Conservation (phyloP, 345 rosid genomes). For the Pugionium cornutum region DNA sequence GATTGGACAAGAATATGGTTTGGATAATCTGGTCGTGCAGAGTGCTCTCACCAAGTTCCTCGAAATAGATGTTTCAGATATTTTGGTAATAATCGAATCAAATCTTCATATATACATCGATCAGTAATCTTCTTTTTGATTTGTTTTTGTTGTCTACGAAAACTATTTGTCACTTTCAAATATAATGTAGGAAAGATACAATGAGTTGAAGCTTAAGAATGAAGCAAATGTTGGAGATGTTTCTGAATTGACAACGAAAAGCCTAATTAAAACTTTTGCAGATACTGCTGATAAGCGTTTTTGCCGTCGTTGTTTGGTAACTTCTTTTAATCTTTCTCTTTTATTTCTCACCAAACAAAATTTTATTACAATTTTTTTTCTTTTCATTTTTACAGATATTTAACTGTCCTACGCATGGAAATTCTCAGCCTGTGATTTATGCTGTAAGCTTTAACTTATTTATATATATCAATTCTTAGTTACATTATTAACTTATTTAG, state of each 20-base stretch:
- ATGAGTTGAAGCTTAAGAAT: slow-evolving; percentile 51
- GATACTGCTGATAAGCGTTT: slow-evolving; percentile 68
- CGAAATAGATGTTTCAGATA: slow-evolving; percentile 50
- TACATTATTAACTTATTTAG: slow-evolving; percentile 9
- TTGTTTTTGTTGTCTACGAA: not conserved
- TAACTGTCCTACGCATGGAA: slow-evolving; percentile 23
- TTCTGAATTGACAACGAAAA: slow-evolving; percentile 33
- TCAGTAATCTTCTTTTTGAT: not conserved
- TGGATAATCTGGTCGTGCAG: slow-evolving; percentile 51
- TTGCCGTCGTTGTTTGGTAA: slow-evolving; percentile 96
- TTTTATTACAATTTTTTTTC: not conserved
- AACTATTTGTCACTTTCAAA: slow-evolving; percentile 1
- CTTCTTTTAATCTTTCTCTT: slow-evolving; percentile 16
- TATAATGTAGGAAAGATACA: slow-evolving; percentile 67
- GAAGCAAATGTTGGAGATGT: slow-evolving; percentile 42
- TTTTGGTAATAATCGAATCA: slow-evolving; percentile 51
- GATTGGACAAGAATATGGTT: slow-evolving; percentile 58
- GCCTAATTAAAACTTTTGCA: slow-evolving; percentile 50
- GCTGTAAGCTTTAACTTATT: slow-evolving; percentile 22
- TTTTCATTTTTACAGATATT: slow-evolving; percentile 18
- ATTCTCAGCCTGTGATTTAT: not conserved
- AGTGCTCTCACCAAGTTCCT: slow-evolving; percentile 56
- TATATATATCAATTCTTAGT: not conserved
- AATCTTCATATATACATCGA: not conserved
- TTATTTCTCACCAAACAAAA: not conserved